Base-by-base conservation (phyloP, 1,139 yeast species). In the Yamadazyma kanchanaburiensis region DNA sequence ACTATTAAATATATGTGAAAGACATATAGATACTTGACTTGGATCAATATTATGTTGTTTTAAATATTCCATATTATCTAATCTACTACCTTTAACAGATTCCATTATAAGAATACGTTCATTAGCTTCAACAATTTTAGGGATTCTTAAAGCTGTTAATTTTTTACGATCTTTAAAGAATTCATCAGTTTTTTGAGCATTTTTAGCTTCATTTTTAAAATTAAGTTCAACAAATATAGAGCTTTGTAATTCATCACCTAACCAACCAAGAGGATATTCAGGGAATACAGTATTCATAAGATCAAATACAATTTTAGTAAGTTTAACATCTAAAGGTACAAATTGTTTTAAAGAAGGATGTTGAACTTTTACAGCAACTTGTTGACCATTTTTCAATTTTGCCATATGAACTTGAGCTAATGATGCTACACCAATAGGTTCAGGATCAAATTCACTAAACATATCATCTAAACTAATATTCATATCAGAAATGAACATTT, bases 351-450 rank as follows among this genome's bases (percentile, higher is more conserved):
- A 64, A 5, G 88, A 73, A 0, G 98, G 98, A 56, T 91, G 99
- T 53, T 91, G 98, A 23, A 91, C 74, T 51, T 94, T 91, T 15
- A 91, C 95, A 0, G 98, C 98, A 2, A 89, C 97, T 46, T 70
- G 74, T 43, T 80, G 74, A 1, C 87, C 88, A 4, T 66, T 71
- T 35, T 64, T 71, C 34, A 89, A 55, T 1, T 58, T 71, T 0
- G 95, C 99, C 25, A 69, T 63, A 56, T 91, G 98, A 7, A 91
- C 99, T 51, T 91, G 99, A 0, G 98, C 98, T 43, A 91, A 66
- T 1, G 96, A 86, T 0, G 98, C 98, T 10, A 88, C 95, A 1
- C 98, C 99, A 25, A 91, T 77, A 0, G 99, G 98, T 11, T 55
- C 60, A 0, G 74, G 71, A 40, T 82, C 75, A 52, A 91, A 86